Base-by-base conservation (phyloP, 2,329 filamentous ascomycete genomes). In the Trichoderma sp. region DNA sequence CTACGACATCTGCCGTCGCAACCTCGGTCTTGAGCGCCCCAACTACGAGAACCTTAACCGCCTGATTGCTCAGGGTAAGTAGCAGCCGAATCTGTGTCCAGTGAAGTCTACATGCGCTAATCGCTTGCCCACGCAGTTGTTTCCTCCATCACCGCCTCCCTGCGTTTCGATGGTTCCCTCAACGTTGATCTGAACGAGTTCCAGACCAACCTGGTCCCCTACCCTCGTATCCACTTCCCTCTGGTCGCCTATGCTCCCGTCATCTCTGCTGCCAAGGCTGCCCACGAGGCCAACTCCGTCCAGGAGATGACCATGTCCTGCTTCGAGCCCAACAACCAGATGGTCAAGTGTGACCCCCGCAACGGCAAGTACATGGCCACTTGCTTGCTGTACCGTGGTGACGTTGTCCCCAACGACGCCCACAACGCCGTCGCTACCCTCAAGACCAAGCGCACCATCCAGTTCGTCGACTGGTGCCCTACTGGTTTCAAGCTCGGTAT, bases 401-500 rank as follows among this genome's bases (percentile, higher is more conserved):
- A 98, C 83, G 96, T 99, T 81, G 97, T 98, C 78, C 94, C 96
- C 87, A 97, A 97, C 88, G 96, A 98, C 83, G 94, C 94, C 80
- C 94, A 98, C 89, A 91, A 88, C 77, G 96, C 97, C 79, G 95
- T 98, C 80, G 95, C 96, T 78, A 95, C 94, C 79, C 93, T 98
- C 85, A 99, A 98, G 94, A 98, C 97, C 86, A 98, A 98, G 94
- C 94, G 95, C 83, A 98, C 97, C 82, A 97, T 99, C 85, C 95
- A 98, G 89, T 98, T 98, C 85, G 97, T 99, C 84, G 97, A 99
- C 89, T 99, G 97, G 97, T 99, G 97, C 92, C 97, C 97, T 77
- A 99, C 97, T 87, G 97, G 97, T 81, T 99, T 99, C 93, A 99
- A 99, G 94, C 94, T 99, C 81, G 97, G 97, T 91, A 99, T 99